Evolutionary conservation across 352 stramenopile genomes (phyloP), one percentile per base, ranked within the genome.

Genomic region (Halophytophthora batemanensis): DNA sequence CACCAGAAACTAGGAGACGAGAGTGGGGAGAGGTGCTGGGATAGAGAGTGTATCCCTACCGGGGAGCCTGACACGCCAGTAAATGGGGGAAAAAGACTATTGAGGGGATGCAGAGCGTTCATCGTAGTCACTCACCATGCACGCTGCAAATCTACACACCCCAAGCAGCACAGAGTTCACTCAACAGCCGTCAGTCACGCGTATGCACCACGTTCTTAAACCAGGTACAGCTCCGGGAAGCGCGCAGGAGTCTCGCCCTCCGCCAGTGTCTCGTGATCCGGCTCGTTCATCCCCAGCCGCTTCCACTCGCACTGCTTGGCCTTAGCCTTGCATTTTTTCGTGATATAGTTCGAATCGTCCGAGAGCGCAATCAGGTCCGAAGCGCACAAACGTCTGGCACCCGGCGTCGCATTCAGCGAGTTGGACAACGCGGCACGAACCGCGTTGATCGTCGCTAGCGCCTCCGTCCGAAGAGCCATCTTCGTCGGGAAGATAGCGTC

Each of bases 401-500:
- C 47, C 1, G 46, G 29, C 3, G 46, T 65, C n/a, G 61, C 67
- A 21, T 87, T 78, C 2, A 86, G 55, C 2, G 80, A 66, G 8
- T 71, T 37, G 2, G 80, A 90, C 38, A 90, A 70, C 29, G 73
- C 69, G 15, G 74, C 56, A 0, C 80, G 77, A 13, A 88, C 48
- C 1, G 40, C 44, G 25, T 90, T 90, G 19, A 90, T 54, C 13
- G 55, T 63, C 6, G 58, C 49, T 11, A 90, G 40, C 0, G 69
- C 55, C 21, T 71, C 46, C 15, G 80, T 38, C 4, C 58, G 67
- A 28, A 90, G 54, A 6, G 64, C 64, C 34, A 67, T 82, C 46
- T 78, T 79, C 8, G 37, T 50, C 2, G 77, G 77, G 42, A 88
- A 74, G 7, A 52, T 58, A 1, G 69, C 61, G 19, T 82, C 61